phyloP scores from a whole-genome alignment of 78 protist genomes.

The Creolimax fragrantissima region DNA sequence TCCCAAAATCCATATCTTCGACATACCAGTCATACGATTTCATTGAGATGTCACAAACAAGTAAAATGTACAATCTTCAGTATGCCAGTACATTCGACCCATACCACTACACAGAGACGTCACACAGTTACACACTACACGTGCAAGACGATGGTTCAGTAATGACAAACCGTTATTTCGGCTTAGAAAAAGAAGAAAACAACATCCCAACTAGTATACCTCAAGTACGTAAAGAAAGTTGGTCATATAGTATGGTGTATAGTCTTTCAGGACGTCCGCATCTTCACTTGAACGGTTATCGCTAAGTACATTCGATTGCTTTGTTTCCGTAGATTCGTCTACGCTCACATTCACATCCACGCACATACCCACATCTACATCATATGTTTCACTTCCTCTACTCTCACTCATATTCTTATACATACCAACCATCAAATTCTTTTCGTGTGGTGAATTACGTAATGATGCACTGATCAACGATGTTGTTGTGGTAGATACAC shows the following conservation, averaged over 20 bases:
- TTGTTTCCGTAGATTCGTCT: background rate
- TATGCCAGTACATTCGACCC: background rate
- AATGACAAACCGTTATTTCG: no score
- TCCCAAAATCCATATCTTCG: no score
- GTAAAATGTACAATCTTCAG: background rate
- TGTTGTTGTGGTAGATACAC: no score
- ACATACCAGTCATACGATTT: no score
- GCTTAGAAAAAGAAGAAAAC: no score
- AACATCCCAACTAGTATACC: background rate
- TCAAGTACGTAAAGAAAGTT: background rate
- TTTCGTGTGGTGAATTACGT: no score
- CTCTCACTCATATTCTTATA: no score
- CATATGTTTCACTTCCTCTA: no score
- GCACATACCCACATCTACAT: background rate
- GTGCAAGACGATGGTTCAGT: no score
- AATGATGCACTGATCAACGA: no score
- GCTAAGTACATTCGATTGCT: background rate
- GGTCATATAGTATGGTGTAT: background rate
- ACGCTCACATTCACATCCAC: background rate
- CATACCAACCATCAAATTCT: no score
- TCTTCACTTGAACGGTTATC: background rate
- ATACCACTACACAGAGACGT: background rate
- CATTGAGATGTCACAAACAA: background rate
- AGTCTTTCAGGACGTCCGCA: background rate
- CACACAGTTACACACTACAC: no score